A percentile compares a stretch with the other conserved stretches of the same genome.
Conservation (phyloP, 2,329 filamentous ascomycete species). For the Trichoderma koningiopsis region DNA sequence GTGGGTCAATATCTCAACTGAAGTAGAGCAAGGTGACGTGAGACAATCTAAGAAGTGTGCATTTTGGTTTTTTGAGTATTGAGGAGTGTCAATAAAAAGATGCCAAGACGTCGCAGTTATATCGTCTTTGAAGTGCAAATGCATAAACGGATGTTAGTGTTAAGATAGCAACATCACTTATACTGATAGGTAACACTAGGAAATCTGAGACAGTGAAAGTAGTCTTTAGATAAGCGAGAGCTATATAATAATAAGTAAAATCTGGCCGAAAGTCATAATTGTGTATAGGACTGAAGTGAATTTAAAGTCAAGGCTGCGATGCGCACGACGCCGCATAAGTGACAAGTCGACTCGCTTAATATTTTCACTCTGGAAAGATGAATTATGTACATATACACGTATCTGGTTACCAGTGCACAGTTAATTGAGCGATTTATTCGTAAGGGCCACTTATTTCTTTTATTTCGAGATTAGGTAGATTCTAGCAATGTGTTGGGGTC, state of each 20-base stretch:
- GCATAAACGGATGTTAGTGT: background rate
- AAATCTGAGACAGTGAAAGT: background rate
- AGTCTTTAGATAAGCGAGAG: background rate
- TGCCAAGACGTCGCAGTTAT: background rate
- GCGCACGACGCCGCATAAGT: constrained; percentile 1
- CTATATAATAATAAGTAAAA: background rate
- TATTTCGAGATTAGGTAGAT: background rate
- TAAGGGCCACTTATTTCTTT: background rate
- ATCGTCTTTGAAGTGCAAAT: background rate
- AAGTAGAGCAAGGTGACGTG: background rate
- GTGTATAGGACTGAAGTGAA: background rate
- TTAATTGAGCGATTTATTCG: background rate
- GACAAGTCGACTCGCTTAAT: constrained; percentile 7
- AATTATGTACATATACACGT: too few species aligned
- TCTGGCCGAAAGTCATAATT: background rate
- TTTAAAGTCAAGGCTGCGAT: background rate
- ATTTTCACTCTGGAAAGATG: background rate
- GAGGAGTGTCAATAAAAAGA: background rate
- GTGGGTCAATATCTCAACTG: background rate
- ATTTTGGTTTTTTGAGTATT: background rate
- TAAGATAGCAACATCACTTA: background rate
- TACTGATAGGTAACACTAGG: background rate
- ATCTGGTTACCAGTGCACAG: background rate
- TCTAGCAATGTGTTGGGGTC: background rate
- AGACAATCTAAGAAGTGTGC: background rate